Conservation (phyloP, 169 alveolate species). For the Plasmodium malariae region DNA sequence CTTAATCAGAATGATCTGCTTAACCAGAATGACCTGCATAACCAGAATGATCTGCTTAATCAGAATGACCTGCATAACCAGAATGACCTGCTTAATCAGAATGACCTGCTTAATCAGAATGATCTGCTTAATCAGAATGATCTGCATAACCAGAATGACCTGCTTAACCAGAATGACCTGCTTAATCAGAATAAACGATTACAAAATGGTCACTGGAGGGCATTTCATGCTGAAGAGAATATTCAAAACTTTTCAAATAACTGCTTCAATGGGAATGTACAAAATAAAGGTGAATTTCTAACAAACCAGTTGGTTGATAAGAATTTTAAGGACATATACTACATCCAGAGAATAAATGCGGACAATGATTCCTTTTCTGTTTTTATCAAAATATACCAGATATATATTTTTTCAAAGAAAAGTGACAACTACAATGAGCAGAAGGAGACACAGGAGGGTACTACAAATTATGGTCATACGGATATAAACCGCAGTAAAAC, state of each 20-base stretch:
- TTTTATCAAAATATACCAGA: conserved; percentile 37
- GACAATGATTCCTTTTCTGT: conserved; percentile 37
- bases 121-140: no score
- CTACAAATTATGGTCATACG: not conserved
- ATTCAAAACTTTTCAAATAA: not conserved
- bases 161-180: no score
- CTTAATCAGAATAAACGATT: no score
- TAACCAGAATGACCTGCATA: no score
- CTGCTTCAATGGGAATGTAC: not conserved
- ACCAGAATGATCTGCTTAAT: no score
- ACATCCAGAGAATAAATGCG: conserved; percentile 45
- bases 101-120: no score
- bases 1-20: no score
- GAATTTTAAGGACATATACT: conserved; percentile 49
- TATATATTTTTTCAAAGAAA: conserved; percentile 57
- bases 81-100: no score
- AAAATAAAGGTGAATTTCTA: conserved; percentile 1
- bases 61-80: no score
- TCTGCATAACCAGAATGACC: no score
- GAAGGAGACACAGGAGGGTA: not conserved
- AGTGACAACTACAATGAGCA: not conserved
- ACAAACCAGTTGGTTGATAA: conserved; percentile 38
- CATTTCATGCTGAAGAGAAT: not conserved
- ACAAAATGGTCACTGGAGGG: not conserved
- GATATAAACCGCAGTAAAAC: not conserved